Percentiles rank a stretch among this genome's conserved stretches.
Conservation (phyloP, 2,329 filamentous ascomycete species). For the Aureobasidium zeae region DNA sequence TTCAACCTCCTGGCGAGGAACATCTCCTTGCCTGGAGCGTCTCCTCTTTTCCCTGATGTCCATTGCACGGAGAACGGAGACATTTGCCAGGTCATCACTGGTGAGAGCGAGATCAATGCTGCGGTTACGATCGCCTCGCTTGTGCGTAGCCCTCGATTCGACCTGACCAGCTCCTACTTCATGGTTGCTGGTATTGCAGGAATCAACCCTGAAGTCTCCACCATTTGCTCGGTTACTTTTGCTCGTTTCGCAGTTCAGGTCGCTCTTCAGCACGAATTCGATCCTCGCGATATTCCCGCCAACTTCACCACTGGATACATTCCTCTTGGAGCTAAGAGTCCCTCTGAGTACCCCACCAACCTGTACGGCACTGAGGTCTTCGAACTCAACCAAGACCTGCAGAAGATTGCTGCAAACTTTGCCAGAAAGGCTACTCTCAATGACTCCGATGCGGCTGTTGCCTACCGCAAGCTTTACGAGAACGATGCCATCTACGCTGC, state of each 20-base stretch:
- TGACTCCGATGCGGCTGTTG: slow-evolving; percentile 29
- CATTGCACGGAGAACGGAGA: slow-evolving; percentile 53
- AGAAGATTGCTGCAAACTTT: slow-evolving; percentile 27
- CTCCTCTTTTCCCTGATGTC: slow-evolving; percentile 32
- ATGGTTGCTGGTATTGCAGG: slow-evolving; percentile 64
- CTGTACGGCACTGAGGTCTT: slow-evolving; percentile 38
- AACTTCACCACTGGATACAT: slow-evolving; percentile 62
- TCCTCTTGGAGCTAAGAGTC: slow-evolving; percentile 48
- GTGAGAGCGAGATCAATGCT: slow-evolving; percentile 57
- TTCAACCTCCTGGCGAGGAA: slow-evolving; percentile 29
- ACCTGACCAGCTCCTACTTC: slow-evolving; percentile 61
- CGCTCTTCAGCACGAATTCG: slow-evolving; percentile 66
- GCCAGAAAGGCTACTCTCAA: slow-evolving; percentile 30
- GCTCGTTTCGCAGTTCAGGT: slow-evolving; percentile 64
- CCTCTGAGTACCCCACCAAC: slow-evolving; percentile 34
- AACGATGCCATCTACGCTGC: slow-evolving; percentile 29
- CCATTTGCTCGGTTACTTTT: slow-evolving; percentile 58
- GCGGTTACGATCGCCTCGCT: slow-evolving; percentile 56
- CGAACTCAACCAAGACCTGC: slow-evolving; percentile 33
- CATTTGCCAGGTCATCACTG: slow-evolving; percentile 61
- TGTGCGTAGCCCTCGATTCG: slow-evolving; percentile 50
- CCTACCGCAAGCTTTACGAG: slow-evolving; percentile 32
- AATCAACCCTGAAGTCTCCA: slow-evolving; percentile 59
- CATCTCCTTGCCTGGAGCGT: slow-evolving; percentile 28
- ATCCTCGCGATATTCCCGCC: slow-evolving; percentile 55